Evolutionary conservation across 1,284 basidiomycete genomes (phyloP).

Genomic region (Apiotrichum akiyoshidainum): DNA sequence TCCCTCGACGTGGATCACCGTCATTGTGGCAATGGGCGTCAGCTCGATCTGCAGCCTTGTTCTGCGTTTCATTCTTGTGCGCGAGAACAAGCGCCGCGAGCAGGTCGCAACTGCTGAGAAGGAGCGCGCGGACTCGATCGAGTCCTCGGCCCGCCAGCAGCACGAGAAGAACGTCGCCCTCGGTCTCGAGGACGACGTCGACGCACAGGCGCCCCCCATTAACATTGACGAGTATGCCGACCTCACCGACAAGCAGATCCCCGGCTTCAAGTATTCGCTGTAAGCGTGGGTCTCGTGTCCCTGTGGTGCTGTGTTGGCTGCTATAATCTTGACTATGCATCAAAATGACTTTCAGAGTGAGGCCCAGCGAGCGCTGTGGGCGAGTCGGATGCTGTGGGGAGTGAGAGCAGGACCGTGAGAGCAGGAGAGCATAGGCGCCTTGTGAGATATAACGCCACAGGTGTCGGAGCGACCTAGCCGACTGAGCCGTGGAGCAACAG

Average conservation of each 20-base stretch:
- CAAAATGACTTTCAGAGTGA: not conserved
- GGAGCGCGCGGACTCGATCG: not conserved
- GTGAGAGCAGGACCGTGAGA: too few relatives aligned
- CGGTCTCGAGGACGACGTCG: constrained; percentile 1
- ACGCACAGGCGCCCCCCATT: not conserved
- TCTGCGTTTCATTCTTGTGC: constrained; percentile 38
- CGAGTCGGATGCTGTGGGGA: too few relatives aligned
- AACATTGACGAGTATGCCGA: constrained; percentile 26
- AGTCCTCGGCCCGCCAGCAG: not conserved
- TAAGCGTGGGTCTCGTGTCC: constrained; percentile 4
- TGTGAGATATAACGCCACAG: too few relatives aligned
- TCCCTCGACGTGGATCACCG: constrained; percentile 53
- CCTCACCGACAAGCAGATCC: constrained; percentile 36
- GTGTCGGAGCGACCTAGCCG: too few relatives aligned
- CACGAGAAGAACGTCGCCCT: constrained; percentile 8
- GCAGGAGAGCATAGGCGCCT: too few relatives aligned
- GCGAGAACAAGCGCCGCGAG: constrained; percentile 46
- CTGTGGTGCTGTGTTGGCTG: too few relatives aligned
- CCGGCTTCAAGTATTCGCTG: constrained; percentile 36
- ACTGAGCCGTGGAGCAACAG: too few relatives aligned
- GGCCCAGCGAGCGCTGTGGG: too few relatives aligned
- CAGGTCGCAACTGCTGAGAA: not conserved
- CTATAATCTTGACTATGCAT: too few relatives aligned
- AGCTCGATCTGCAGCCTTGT: constrained; percentile 37
- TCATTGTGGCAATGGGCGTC: constrained; percentile 50